Evolutionary conservation across 1,139 yeast genomes (phyloP), one percentile per base, ranked within the genome.

Genomic region (Lodderomyces beijingensis): DNA sequence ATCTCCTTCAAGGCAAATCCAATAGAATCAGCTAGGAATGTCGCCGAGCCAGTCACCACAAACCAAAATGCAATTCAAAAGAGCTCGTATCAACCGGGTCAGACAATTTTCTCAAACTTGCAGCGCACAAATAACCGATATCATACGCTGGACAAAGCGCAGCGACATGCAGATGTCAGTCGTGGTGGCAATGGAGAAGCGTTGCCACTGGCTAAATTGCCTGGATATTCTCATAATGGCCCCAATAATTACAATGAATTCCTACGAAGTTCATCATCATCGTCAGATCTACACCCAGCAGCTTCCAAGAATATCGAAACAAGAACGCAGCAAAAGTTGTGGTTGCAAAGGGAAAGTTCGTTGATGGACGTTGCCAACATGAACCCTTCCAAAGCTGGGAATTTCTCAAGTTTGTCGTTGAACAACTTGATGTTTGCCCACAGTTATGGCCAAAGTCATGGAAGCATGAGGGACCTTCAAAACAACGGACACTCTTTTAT

Each of bases 261-360:
- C 30, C 50, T 60, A 28, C 51, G 48, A 18, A 47, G 45, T 30
- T 47, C 42, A 25, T 34, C 38, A 23, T 43, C 44, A 9, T 29
- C 44, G 13, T 37, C 43, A 11, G 20, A 38, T 3, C 44, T 37
- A 16, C 36, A 24, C 27, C 32, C 31, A 22, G 36, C 32, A 12
- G 28, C 32, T 36, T 37, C 27, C 30, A 51, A 49, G 31, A 53
- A 47, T 33, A 37, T 40, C 9, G 55, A 51, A 33, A 79, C 87
- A 1, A 68, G 95, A 54, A 84, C 94, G 0, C 95, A 85, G 49
- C 91, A 84, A 48, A 72, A 82, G 41, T 66, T 85, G 32, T 84
- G 94, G 94, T 59, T 85, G 24, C 94, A 84, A 51, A 65, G 94
- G 41, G 94, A 85, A 43, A 82, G 74, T 46, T 77, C 84, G 4